Base-by-base conservation (phyloP, 208 protist genomes). In the Endotrypanum monterogeii region DNA sequence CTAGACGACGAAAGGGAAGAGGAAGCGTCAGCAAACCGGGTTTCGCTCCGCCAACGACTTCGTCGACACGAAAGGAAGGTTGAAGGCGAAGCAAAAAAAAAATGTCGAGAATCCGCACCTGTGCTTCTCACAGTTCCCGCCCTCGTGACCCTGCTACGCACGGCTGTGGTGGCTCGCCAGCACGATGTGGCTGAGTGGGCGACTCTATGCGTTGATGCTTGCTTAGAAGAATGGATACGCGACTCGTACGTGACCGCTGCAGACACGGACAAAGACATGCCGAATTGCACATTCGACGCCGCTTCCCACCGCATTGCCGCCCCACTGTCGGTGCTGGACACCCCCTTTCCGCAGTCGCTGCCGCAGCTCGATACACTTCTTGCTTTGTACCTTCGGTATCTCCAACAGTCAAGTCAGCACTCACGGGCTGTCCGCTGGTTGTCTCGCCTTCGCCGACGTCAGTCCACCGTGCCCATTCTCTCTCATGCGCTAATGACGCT, bases 181-280 rank as follows among this genome's bases (percentile, higher is more conserved):
- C 61, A 74, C 57, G 78, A 86, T 63, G 54, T 83, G 14, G 77
- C 78, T 1, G 82, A 86, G 46, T 79, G 67, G 73, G 61, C 74
- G 18, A 76, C 78, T 16, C 73, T 86, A 18, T 77, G 76, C 71
- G 58, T 80, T 0, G 82, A 86, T 51, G 46, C 61, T 18, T 74
- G 68, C 39, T 41, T 84, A 7, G 71, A 76, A 8, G 70, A 66
- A n/a, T 78, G 65, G 79, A 25, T 30, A 37, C 23, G 67, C 39
- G 18, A 23, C 25, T 65, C 65, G 11, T n/a, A 37, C 14, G 12
- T 35, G 30, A 25, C 25, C 61, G 35, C 16, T 7, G 32, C 72
- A 30, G 32, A 56, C 7, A 20, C 37, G 20, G 65, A 41, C 35
- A 48, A 68, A 18, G 35, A 14, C 0, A 30, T 8, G 65, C 28